These are phyloP conservation scores for Glycine tomentella DNA, from an alignment of 306 rosid genomes.

Conservation along the genomic window DNA sequence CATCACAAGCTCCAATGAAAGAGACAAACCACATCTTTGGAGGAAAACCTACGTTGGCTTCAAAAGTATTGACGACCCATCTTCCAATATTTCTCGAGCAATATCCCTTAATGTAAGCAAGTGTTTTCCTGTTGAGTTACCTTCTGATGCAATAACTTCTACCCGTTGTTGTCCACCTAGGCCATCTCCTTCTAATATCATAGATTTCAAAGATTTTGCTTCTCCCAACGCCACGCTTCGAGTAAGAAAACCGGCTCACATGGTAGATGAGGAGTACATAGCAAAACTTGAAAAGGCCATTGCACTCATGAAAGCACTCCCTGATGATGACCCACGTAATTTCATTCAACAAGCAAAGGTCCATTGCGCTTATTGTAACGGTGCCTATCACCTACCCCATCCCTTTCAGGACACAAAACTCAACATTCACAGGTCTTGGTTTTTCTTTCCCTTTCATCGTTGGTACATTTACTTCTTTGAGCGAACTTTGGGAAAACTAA, in stretches of 20 bases:
- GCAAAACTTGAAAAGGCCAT: slow-evolving; percentile 42
- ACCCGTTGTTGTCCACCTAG: slow-evolving; percentile 62
- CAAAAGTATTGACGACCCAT: background rate
- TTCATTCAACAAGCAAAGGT: too few relatives aligned
- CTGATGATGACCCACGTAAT: too few relatives aligned
- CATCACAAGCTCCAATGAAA: background rate
- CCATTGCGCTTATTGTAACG: too few relatives aligned
- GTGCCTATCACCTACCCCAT: too few relatives aligned
- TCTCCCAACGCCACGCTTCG: background rate
- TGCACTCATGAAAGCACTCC: too few relatives aligned
- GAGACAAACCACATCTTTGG: background rate
- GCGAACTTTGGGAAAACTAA: slow-evolving; percentile 59
- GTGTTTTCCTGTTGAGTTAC: background rate
- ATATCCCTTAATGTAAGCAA: background rate
- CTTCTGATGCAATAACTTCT: background rate
- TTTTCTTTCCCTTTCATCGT: slow-evolving; percentile 78
- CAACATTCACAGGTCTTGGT: slow-evolving; percentile 62
- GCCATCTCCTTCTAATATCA: slow-evolving; percentile 30
- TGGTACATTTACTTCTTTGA: slow-evolving; percentile 71
- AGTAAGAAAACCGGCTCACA: slow-evolving; percentile 23
- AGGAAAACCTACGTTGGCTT: slow-evolving; percentile 20
- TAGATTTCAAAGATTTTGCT: slow-evolving; percentile 36
- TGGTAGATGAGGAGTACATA: slow-evolving; percentile 12
- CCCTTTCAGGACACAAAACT: too few relatives aligned
- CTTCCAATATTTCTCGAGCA: background rate